Evolutionary conservation across 2,329 filamentous ascomycete genomes (phyloP), one percentile per base, ranked within the genome.

Genomic region (Ceratocystiopsis brevicomis): DNA sequence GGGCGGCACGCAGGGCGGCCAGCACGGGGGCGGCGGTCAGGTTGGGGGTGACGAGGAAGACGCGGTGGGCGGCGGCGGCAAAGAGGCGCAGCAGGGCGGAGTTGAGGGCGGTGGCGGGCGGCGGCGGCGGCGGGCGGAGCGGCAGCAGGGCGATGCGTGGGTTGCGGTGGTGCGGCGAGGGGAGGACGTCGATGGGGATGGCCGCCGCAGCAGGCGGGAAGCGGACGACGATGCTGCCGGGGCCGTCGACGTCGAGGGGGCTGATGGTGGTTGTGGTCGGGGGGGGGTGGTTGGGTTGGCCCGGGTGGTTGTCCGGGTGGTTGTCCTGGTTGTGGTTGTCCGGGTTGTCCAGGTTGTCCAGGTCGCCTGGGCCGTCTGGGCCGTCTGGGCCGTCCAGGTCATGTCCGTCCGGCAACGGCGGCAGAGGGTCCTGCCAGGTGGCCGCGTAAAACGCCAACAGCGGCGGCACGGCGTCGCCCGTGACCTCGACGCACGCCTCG

Each of bases 31-130:
- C 64, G 0, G 75, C 75, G 0, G 84, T 92, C 2, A 90, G 54
- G 45, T 90, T 92, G 0, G 84, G 84, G 0, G 83, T 86, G 50
- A 86, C 73, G 4, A 90, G 68, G 46, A 73, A 76, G 43, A 90
- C 76, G 15, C 61, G 63, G 12, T 55, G 60, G 32, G 65, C 61
- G 0, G 82, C 79, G 38, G 65, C 67, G 1, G 62, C 57, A 37
- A 87, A 63, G 0, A 82, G 59, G 0, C 67, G 69, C 1, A 82
- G 61, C 9, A 85, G 55, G 33, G 77, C 76, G 1, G 63, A 61
- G 47, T 85, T 86, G 14, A 85, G 67, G 1, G 78, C 79, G 0
- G 79, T 85, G 1, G 71, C 66, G 1, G 59, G 51, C 1, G 62
- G 62, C 10, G 61, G 59, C 5, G 46, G 17, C 3, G 40, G 14